Percentiles rank a stretch among this genome's conserved stretches.
These are phyloP conservation scores for Phanerochaete sordida DNA, from an alignment of 768 basidiomycete genomes.

Conservation along the genomic window DNA sequence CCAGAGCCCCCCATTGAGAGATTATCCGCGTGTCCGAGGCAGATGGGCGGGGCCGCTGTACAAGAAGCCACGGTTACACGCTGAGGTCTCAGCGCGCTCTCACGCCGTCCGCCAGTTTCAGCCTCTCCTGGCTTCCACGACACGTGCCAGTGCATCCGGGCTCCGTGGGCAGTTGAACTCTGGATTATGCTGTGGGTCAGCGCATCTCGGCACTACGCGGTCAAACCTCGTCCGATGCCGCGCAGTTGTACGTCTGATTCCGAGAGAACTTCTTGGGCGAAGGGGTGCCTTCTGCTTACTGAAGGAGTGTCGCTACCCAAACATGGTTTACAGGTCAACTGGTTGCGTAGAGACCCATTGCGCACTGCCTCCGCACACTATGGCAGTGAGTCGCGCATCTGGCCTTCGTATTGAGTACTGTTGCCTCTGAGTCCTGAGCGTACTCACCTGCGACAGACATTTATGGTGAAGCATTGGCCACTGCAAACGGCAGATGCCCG, in stretches of 20 bases:
- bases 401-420: neutral
- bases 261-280: too few relatives aligned
- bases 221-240: too few relatives aligned
- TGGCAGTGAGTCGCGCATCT: neutral
- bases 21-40: neutral
- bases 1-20: neutral
- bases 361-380: neutral
- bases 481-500: too few relatives aligned
- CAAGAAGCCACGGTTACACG: neutral
- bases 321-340: too few relatives aligned
- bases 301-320: too few relatives aligned
- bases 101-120: neutral
- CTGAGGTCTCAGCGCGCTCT: neutral
- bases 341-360: neutral
- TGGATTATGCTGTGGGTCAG: too few relatives aligned
- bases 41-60: neutral
- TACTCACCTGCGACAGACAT: neutral
- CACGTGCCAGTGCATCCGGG: neutral
- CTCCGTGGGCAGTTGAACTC: neutral
- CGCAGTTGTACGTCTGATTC: too few relatives aligned
- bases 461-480: too few relatives aligned
- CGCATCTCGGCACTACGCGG: too few relatives aligned
- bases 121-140: neutral
- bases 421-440: neutral
- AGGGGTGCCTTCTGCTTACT: too few relatives aligned